Evolutionary conservation across 208 protist genomes (phyloP).

Genomic region (Novymonas esmeraldas): DNA sequence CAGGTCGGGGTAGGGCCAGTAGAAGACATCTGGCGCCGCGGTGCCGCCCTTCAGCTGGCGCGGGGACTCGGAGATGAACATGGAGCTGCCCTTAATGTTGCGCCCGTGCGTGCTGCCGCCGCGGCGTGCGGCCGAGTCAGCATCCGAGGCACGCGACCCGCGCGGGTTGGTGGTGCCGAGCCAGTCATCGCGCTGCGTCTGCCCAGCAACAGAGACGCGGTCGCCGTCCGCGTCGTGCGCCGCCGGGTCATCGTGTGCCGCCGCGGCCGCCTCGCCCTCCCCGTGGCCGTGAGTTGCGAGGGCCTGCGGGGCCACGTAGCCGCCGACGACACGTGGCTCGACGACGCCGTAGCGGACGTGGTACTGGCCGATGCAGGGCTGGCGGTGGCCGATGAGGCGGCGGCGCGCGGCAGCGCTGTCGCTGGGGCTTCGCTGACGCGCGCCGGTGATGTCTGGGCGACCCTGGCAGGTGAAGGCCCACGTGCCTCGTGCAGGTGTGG

Average conservation of each 20-base stretch:
- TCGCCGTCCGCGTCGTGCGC: neutral
- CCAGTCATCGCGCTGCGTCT: constrained; percentile 19
- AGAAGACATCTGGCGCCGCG: constrained; percentile 63
- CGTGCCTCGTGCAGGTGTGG: constrained; percentile 29
- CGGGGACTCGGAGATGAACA: constrained; percentile 62
- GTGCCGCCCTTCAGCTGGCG: constrained; percentile 39
- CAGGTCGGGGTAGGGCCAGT: constrained; percentile 79
- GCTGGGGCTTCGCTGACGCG: neutral
- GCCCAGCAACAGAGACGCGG: neutral
- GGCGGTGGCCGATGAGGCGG: constrained; percentile 45
- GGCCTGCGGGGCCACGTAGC: constrained; percentile 53
- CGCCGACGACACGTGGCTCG: constrained; percentile 67
- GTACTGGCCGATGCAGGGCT: constrained; percentile 77
- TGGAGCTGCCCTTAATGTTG: constrained; percentile 64
- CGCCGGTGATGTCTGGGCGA: constrained; percentile 13
- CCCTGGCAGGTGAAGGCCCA: constrained; percentile 52
- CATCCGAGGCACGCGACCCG: constrained; percentile 5
- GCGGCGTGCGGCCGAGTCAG: neutral
- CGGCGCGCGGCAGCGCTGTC: neutral
- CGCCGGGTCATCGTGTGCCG: neutral
- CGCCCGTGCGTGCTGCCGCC: constrained; percentile 20
- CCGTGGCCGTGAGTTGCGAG: neutral
- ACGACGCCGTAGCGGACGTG: constrained; percentile 57
- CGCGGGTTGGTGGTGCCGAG: neutral
- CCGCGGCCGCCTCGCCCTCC: neutral